Conservation (phyloP, 2,329 filamentous ascomycete genomes). For the Ophiognomonia clavigignenti-juglandacearum region DNA sequence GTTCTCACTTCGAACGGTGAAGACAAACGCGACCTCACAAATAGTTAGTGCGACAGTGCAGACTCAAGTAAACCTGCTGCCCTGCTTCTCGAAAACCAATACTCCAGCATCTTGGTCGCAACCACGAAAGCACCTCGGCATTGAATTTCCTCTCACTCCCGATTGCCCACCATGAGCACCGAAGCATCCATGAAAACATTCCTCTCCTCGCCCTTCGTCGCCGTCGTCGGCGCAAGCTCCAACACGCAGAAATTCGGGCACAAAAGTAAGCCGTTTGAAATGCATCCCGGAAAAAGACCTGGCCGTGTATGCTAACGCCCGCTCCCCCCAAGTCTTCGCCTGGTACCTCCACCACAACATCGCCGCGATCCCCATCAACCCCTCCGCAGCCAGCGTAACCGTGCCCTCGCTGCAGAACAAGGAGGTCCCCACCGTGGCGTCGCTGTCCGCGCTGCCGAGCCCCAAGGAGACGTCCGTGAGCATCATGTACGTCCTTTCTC, state of each 20-base stretch:
- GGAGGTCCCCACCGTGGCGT: constrained; percentile 59
- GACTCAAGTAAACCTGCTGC: too few relatives aligned
- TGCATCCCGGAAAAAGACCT: neutral
- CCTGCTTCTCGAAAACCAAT: too few relatives aligned
- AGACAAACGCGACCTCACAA: too few relatives aligned
- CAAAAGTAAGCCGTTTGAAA: constrained; percentile 54
- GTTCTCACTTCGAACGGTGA: too few relatives aligned
- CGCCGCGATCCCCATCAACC: constrained; percentile 80
- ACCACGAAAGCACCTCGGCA: too few relatives aligned
- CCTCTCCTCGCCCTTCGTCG: constrained; percentile 75
- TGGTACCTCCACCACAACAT: constrained; percentile 82
- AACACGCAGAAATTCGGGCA: constrained; percentile 84
- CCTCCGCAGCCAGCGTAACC: constrained; percentile 59
- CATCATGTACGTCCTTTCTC: constrained; percentile 49
- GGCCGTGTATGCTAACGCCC: too few relatives aligned
- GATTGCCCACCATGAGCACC: constrained; percentile 48
- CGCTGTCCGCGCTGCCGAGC: constrained; percentile 58
- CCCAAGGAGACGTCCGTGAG: constrained; percentile 72
- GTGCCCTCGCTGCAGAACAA: constrained; percentile 37
- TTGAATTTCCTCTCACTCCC: too few relatives aligned
- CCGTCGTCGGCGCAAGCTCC: constrained; percentile 84
- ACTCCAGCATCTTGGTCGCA: too few relatives aligned
- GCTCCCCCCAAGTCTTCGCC: constrained; percentile 61
- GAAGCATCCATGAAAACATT: constrained; percentile 71
- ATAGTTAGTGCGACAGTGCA: too few relatives aligned